These are phyloP conservation scores for Fusarium temperatum DNA, from an alignment of 2,329 filamentous ascomycete species.

Conservation along the genomic window DNA sequence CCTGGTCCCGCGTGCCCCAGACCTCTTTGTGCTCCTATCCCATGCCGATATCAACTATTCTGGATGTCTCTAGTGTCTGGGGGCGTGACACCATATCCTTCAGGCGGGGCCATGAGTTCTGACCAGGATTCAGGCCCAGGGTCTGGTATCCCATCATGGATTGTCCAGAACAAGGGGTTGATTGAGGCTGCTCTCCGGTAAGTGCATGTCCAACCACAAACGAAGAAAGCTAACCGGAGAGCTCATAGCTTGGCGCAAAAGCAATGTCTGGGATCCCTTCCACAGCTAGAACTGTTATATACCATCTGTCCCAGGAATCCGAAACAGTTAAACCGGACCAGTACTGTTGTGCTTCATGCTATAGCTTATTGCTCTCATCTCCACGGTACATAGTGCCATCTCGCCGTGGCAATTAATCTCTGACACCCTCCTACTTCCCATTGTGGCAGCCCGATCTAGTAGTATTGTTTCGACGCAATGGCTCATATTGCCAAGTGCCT, in stretches of 20 bases:
- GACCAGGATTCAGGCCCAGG: constrained; percentile 21
- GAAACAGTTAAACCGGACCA: constrained; percentile 40
- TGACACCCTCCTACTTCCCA: constrained; percentile 38
- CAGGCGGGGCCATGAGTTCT: constrained; percentile 20
- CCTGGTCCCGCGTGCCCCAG: constrained; percentile 13
- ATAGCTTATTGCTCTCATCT: constrained; percentile 31
- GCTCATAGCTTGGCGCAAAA: constrained; percentile 35
- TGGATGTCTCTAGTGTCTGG: constrained; percentile 33
- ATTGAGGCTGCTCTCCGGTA: constrained; percentile 31
- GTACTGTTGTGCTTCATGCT: constrained; percentile 33
- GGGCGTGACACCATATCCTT: constrained; percentile 25
- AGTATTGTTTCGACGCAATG: constrained; percentile 54
- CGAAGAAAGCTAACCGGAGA: constrained; percentile 32
- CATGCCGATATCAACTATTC: constrained; percentile 35
- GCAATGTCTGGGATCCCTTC: constrained; percentile 39
- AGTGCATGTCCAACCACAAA: constrained; percentile 32
- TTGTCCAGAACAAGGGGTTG: constrained; percentile 32
- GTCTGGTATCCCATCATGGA: constrained; percentile 28
- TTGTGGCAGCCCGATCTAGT: constrained; percentile 31
- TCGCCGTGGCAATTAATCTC: constrained; percentile 36
- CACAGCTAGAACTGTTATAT: constrained; percentile 40
- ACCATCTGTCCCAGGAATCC: constrained; percentile 40
- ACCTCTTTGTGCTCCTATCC: constrained; percentile 33
- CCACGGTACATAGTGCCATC: constrained; percentile 30
- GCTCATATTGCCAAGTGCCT: constrained; percentile 71